Conservation (phyloP, 2,329 filamentous ascomycete genomes). For the Diaporthe nobilis region DNA sequence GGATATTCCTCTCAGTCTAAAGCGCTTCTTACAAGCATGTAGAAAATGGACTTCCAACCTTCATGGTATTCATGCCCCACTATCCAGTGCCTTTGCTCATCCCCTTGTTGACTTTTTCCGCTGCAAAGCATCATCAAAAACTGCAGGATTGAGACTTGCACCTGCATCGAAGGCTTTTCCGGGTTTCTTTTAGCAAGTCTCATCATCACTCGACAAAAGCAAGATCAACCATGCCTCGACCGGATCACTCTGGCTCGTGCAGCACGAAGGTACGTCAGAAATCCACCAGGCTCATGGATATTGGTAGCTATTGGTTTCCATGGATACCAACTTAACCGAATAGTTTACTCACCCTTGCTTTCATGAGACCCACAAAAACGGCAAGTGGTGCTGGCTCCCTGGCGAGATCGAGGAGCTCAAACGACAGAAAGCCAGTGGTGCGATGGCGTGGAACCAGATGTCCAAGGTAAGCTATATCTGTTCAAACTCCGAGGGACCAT, state of each 20-base stretch:
- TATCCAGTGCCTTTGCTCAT: too few species aligned
- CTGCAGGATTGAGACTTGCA: neutral
- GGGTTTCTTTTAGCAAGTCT: neutral
- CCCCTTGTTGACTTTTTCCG: neutral
- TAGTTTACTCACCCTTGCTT: neutral
- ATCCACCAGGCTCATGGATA: neutral
- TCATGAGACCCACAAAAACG: neutral
- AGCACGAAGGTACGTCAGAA: neutral
- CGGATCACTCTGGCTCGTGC: neutral
- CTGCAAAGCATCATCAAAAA: neutral
- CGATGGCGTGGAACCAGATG: neutral
- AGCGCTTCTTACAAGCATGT: too few species aligned
- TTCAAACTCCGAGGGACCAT: too few species aligned
- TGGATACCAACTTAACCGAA: too few species aligned
- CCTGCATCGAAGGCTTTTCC: neutral
- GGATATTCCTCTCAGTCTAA: neutral
- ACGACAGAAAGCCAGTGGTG: neutral
- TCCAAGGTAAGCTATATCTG: neutral
- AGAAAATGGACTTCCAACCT: neutral
- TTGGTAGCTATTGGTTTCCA: neutral
- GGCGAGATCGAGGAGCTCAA: constrained; percentile 2
- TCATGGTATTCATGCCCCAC: too few species aligned
- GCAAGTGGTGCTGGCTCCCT: constrained; percentile 12
- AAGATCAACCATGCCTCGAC: neutral
- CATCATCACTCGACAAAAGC: neutral